A percentile compares a stretch with the other conserved stretches of the same genome.
Evolutionary conservation across 75 land plant genomes (phyloP).

Genomic region (Cryptomeria japonica): DNA sequence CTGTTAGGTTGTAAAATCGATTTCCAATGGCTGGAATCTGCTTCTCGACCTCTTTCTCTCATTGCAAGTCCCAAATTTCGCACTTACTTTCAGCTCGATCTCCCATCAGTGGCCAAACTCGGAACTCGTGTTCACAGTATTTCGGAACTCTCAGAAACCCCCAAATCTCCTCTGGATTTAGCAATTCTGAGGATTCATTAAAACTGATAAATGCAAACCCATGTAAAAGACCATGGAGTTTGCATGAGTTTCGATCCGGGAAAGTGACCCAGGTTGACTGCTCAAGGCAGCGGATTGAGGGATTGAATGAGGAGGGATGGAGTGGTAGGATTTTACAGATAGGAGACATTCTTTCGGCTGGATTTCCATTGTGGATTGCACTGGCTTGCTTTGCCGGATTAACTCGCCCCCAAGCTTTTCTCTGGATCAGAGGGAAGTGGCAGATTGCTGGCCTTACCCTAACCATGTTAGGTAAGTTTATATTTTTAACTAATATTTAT

Average conservation of each 20-base stretch:
- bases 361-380: constrained; percentile 86
- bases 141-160: background rate
- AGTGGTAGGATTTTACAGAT: constrained; percentile 2
- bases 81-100: background rate
- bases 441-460: constrained; percentile 66
- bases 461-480: constrained; percentile 74
- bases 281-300: background rate
- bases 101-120: background rate
- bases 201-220: background rate
- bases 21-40: background rate
- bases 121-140: background rate
- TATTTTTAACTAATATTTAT: background rate
- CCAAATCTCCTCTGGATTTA: background rate
- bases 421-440: constrained; percentile 64
- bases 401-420: constrained; percentile 48
- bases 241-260: background rate
- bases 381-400: constrained; percentile 60
- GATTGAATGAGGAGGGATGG: constrained; percentile 23
- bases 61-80: background rate
- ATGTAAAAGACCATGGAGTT: background rate
- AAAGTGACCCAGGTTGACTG: background rate
- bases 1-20: background rate
- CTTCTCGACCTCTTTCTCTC: background rate
- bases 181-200: background rate
- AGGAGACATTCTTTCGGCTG: constrained; percentile 62